Conservation (phyloP, 2,329 filamentous ascomycete genomes). For the Penicillium hordei region DNA sequence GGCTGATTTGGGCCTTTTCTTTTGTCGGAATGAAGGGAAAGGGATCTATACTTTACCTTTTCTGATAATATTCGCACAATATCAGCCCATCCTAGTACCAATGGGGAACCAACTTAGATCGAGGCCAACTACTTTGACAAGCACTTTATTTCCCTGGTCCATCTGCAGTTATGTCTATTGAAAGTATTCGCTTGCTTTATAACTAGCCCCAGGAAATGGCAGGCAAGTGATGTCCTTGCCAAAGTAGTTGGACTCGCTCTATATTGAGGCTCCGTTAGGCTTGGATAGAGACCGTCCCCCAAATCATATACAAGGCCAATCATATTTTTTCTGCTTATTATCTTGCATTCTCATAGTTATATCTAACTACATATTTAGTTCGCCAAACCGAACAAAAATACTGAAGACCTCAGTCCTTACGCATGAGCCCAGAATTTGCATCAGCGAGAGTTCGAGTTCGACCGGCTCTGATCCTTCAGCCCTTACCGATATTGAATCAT, state of each 20-base stretch:
- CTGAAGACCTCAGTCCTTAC: too few relatives aligned
- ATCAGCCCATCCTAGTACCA: not conserved
- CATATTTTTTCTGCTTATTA: not conserved
- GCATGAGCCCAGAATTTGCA: not conserved
- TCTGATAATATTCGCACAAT: not conserved
- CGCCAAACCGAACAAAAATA: not conserved
- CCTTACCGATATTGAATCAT: too few relatives aligned
- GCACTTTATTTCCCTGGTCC: not conserved
- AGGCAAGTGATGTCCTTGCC: not conserved
- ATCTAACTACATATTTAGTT: not conserved
- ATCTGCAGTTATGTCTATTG: not conserved
- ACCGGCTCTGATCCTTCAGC: too few relatives aligned
- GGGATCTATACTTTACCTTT: too few relatives aligned
- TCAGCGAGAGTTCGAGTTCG: too few relatives aligned
- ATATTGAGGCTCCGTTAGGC: not conserved
- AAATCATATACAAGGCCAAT: not conserved
- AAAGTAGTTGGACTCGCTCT: not conserved
- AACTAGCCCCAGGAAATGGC: not conserved
- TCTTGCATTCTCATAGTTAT: not conserved
- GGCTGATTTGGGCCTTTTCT: not conserved
- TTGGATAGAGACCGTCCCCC: not conserved
- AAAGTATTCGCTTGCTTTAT: not conserved
- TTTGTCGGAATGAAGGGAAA: not conserved
- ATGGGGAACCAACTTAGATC: not conserved
- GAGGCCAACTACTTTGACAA: constrained; percentile 3